These are phyloP conservation scores for Auricularia sp. DNA, from an alignment of 768 basidiomycete species.

Conservation along the genomic window DNA sequence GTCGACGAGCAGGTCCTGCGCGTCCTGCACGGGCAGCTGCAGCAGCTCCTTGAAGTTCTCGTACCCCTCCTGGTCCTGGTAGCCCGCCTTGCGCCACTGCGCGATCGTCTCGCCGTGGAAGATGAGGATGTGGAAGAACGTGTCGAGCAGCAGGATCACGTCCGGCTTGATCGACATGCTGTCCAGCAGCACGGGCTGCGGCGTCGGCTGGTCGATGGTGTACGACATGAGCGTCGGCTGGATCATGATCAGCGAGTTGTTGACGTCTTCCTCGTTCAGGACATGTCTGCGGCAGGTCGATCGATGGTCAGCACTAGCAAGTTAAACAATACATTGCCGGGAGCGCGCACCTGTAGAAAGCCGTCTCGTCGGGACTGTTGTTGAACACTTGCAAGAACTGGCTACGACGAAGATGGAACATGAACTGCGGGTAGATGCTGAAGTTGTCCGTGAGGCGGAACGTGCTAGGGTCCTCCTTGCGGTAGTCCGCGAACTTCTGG, in stretches of 20 bases:
- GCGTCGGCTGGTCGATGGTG: constrained; percentile 71
- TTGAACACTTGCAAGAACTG: constrained; percentile 99
- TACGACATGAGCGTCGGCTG: constrained; percentile 99
- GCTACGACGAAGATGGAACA: constrained; percentile 96
- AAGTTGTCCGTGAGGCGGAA: constrained; percentile 94
- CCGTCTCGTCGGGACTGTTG: constrained; percentile 98
- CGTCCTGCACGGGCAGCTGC: constrained; percentile 77
- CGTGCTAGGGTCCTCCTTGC: constrained; percentile 92
- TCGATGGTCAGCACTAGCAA: too few relatives aligned
- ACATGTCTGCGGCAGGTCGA: constrained; percentile 53
- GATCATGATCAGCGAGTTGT: constrained; percentile 99
- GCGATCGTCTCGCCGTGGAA: constrained; percentile 98
- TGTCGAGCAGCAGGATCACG: constrained; percentile 91
- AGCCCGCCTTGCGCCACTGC: constrained; percentile 95
- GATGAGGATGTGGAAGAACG: constrained; percentile 99
- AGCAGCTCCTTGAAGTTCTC: constrained; percentile 96
- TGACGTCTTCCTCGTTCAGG: constrained; percentile 94
- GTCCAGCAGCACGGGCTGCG: constrained; percentile 93
- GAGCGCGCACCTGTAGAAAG: constrained; percentile 75
- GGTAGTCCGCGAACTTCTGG: constrained; percentile 98
- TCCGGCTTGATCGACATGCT: constrained; percentile 97
- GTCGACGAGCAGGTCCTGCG: constrained; percentile 90
- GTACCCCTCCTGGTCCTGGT: constrained; percentile 97
- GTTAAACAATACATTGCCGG: too few relatives aligned
- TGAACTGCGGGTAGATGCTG: constrained; percentile 98